Conservation (phyloP, 1,139 yeast species). For the Lodderomyces oxycetoniae region DNA sequence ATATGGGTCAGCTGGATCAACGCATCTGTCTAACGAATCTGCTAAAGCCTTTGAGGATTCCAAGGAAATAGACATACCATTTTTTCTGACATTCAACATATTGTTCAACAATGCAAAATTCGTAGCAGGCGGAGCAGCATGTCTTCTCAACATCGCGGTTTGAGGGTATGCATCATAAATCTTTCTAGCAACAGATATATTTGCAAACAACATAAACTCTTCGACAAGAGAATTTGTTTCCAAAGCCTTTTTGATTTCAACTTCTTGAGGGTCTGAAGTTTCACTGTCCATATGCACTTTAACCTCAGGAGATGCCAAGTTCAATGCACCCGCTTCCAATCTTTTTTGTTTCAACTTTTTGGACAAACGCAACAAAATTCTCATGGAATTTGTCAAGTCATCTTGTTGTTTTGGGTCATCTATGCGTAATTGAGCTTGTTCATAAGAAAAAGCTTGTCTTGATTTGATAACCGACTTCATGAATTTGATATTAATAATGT, state of each 20-base stretch:
- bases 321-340: constrained; percentile 92
- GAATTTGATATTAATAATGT: constrained; percentile 75
- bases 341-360: constrained; percentile 81
- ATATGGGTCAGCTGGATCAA: constrained; percentile 76
- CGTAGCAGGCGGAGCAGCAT: constrained; percentile 92
- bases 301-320: constrained; percentile 96
- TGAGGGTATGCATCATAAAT: constrained; percentile 93
- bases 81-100: constrained; percentile 78
- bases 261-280: constrained; percentile 94
- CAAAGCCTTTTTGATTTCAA: constrained; percentile 79
- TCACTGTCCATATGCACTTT: constrained; percentile 96
- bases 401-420: constrained; percentile 77
- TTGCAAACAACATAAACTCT: constrained; percentile 97
- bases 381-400: constrained; percentile 85
- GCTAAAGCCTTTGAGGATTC: constrained; percentile 91
- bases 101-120: constrained; percentile 87
- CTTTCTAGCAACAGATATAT: constrained; percentile 90
- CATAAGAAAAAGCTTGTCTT: constrained; percentile 92
- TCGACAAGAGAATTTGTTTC: constrained; percentile 96
- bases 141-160: constrained; percentile 97
- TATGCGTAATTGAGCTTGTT: constrained; percentile 85
- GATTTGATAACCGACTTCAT: constrained; percentile 89
- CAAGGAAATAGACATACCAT: constrained; percentile 66
- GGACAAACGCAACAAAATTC: constrained; percentile 71
- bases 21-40: constrained; percentile 86